Evolutionary conservation across 2,329 filamentous ascomycete species (phyloP), one percentile per base, ranked within the genome.

Genomic region (Fusarium proliferatum): DNA sequence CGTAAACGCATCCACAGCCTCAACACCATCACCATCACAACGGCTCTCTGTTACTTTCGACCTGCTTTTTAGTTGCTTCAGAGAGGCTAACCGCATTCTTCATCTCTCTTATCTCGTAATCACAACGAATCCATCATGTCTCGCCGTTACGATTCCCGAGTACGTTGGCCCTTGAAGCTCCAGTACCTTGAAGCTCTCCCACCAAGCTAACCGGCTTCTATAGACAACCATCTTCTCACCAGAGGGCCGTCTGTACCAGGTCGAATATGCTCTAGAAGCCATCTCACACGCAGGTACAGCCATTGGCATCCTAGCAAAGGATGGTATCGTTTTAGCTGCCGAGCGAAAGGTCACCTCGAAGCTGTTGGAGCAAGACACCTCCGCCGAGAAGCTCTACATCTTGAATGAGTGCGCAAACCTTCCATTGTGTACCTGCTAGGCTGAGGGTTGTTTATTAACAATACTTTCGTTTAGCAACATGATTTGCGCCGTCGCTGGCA

Each of bases 191-290:
- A 72, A 73, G 65, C 73, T 75, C 64, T 72, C 58, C 67, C 63
- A 71, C 72, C 72, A 64, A 69, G 67, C 77, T 78, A 65, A 79
- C 73, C 66, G 57, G 63, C 69, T 49, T 42, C 48, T n/a, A 67
- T 79, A 97, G 95, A 99, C 96, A 79, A 99, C 96, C 83, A 99
- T 99, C 90, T 99, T 99, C 91, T 99, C 96, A 70, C 96, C 96
- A 69, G 96, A 99, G 87, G 96, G 96, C 75, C 95, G 96, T 81
- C 90, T 99, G 71, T 99, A 99, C 85, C 96, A 99, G 86, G 96
- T 99, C 80, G 96, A 99, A 90, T 99, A 99, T 89, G 97, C 96
- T 33, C 91, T 99, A 59, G 96, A 99, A 85, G 96, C 96, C 82
- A 99, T 99, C 82, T 99, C 96, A 76, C 96, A 99, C 80, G 96